phyloP scores from a whole-genome alignment of 768 basidiomycete species.

The Collybia sp. region DNA sequence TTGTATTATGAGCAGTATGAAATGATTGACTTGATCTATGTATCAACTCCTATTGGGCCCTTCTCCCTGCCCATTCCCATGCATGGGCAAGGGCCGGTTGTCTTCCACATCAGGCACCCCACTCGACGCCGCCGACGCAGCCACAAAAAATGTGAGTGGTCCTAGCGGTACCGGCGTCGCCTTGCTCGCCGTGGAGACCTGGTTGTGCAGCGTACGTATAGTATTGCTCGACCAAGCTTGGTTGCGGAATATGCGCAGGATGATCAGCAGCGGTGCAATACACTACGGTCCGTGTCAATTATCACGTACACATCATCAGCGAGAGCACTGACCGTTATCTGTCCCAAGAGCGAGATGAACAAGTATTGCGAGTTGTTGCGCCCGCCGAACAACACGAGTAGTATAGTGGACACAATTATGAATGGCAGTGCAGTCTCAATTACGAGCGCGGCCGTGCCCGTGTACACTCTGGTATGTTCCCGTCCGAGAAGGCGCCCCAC shows the following conservation, averaged over 20 bases:
- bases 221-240: slow-evolving; percentile 25
- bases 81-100: no score
- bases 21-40: no score
- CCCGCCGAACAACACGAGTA: slow-evolving; percentile 15
- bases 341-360: slow-evolving; percentile 17
- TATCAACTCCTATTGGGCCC: no score
- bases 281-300: slow-evolving; percentile 12
- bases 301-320: no score
- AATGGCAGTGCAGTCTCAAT: slow-evolving; percentile 31
- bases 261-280: slow-evolving; percentile 27
- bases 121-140: no score
- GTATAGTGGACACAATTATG: slow-evolving; percentile 24
- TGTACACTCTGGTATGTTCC: slow-evolving; percentile 22
- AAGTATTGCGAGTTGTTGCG: slow-evolving; percentile 15
- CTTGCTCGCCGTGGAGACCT: no score
- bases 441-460: slow-evolving; percentile 23
- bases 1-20: no score
- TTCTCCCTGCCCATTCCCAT: no score
- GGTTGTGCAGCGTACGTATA: neutral
- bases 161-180: no score
- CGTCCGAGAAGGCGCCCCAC: slow-evolving; percentile 15
- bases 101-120: no score
- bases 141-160: no score
- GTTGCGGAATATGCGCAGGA: slow-evolving; percentile 25
- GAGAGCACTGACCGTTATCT: slow-evolving; percentile 12